Percentiles rank a stretch among this genome's conserved stretches.
These are phyloP conservation scores for Pestalotiopsis sp. DNA, from an alignment of 2,329 filamentous ascomycete species.

Conservation along the genomic window DNA sequence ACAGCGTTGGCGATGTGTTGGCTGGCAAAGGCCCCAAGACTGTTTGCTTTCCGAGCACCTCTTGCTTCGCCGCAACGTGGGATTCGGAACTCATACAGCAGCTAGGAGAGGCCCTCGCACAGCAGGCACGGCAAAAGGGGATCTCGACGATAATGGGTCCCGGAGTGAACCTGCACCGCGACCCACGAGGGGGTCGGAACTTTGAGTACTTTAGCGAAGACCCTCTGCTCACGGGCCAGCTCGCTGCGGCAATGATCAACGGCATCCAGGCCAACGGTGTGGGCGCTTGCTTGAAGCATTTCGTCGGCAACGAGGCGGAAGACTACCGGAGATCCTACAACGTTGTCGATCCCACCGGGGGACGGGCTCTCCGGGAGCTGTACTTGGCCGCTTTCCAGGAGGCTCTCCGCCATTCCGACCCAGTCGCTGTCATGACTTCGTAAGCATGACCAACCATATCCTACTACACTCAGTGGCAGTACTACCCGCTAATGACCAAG, in stretches of 20 bases:
- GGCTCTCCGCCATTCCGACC: constrained; percentile 15
- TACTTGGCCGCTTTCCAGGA: constrained; percentile 21
- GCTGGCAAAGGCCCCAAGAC: constrained; percentile 16
- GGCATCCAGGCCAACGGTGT: constrained; percentile 36
- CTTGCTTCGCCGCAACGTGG: constrained; percentile 19
- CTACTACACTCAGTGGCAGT: no score
- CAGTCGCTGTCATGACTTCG: constrained; percentile 20
- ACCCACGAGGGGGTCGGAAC: constrained; percentile 42
- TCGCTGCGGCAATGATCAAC: constrained; percentile 40
- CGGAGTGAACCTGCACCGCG: constrained; percentile 46
- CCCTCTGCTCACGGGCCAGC: constrained; percentile 40
- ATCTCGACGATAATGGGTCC: constrained; percentile 71
- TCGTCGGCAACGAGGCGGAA: constrained; percentile 55
- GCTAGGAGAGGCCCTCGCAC: constrained; percentile 15
- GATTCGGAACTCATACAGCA: constrained; percentile 15
- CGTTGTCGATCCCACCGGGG: constrained; percentile 9
- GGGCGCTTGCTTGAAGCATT: constrained; percentile 49
- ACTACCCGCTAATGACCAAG: neutral
- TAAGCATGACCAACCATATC: neutral
- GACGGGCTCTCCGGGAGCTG: constrained; percentile 18
- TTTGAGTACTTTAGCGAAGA: constrained; percentile 47
- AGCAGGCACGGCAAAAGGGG: constrained; percentile 52
- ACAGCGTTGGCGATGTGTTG: neutral
- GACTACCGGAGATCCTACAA: constrained; percentile 19
- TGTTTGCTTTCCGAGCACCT: constrained; percentile 18